These are phyloP conservation scores for Leptographium lundbergii DNA, from an alignment of 2,329 filamentous ascomycete genomes.

Conservation along the genomic window DNA sequence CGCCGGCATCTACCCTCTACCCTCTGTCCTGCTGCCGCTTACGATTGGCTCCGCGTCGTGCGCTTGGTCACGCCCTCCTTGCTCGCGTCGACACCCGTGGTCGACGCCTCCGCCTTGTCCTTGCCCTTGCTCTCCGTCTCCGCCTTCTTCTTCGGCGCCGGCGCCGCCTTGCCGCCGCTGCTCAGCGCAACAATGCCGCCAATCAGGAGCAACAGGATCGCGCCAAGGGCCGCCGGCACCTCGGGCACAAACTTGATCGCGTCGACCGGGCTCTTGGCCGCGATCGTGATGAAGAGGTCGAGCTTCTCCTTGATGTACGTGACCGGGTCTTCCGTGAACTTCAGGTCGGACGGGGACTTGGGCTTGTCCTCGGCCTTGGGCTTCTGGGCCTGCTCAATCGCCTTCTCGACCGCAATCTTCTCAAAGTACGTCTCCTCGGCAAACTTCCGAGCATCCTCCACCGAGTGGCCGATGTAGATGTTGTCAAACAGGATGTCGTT, in stretches of 20 bases:
- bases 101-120: constrained; percentile 49
- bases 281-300: constrained; percentile 78
- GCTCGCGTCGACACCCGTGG: constrained; percentile 55
- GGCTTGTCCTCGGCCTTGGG: constrained; percentile 58
- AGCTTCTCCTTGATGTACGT: constrained; percentile 84
- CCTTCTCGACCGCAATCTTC: constrained; percentile 76
- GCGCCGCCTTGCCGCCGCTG: constrained; percentile 50
- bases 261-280: constrained; percentile 66
- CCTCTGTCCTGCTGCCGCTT: constrained; percentile 10
- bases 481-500: constrained; percentile 98
- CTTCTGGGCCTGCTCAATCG: constrained; percentile 64
- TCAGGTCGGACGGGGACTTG: constrained; percentile 63
- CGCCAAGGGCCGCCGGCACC: constrained; percentile 69
- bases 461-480: constrained; percentile 98
- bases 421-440: constrained; percentile 79
- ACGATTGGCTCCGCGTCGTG: constrained; percentile 40
- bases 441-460: constrained; percentile 83
- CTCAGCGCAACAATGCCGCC: constrained; percentile 43
- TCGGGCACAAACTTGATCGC: constrained; percentile 86
- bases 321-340: constrained; percentile 85
- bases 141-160: constrained; percentile 58
- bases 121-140: constrained; percentile 52
- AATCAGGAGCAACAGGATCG: constrained; percentile 57
- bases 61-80: constrained; percentile 54
- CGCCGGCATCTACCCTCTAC: neutral